These are phyloP conservation scores for Fusarium luffae DNA, from an alignment of 2,329 filamentous ascomycete species.

Conservation along the genomic window DNA sequence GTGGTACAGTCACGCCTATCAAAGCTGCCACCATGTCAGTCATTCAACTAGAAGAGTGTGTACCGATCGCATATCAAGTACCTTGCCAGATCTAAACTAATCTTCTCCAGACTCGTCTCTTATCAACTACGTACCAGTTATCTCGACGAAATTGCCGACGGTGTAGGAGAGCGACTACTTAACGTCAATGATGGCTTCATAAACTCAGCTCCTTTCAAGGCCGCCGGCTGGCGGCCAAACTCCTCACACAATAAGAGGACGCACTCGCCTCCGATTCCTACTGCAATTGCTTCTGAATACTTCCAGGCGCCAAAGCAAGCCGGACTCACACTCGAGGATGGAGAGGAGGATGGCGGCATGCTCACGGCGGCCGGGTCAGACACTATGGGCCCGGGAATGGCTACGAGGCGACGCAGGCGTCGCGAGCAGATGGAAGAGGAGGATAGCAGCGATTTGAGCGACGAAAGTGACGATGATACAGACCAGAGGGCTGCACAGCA, in stretches of 20 bases:
- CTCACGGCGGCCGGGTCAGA: slow-evolving; percentile 75
- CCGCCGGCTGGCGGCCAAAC: slow-evolving; percentile 82
- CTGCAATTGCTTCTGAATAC: slow-evolving; percentile 84
- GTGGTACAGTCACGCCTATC: slow-evolving; percentile 8
- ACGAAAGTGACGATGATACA: slow-evolving; percentile 83
- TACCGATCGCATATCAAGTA: neutral
- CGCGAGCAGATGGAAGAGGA: slow-evolving; percentile 84
- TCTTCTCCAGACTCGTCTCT: slow-evolving; percentile 72
- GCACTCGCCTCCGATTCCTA: slow-evolving; percentile 87
- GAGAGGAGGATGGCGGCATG: slow-evolving; percentile 78
- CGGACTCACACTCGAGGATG: slow-evolving; percentile 74
- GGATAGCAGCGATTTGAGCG: slow-evolving; percentile 85
- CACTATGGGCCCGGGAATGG: slow-evolving; percentile 74
- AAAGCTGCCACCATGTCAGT: slow-evolving; percentile 49
- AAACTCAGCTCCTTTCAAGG: slow-evolving; percentile 84
- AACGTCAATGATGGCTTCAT: slow-evolving; percentile 82
- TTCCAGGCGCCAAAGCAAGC: slow-evolving; percentile 76
- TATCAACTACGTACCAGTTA: slow-evolving; percentile 86
- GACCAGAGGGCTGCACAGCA: slow-evolving; percentile 84
- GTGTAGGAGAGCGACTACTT: slow-evolving; percentile 85
- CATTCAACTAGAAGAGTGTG: slow-evolving; percentile 55
- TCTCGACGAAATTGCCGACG: slow-evolving; percentile 82
- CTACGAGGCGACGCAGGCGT: slow-evolving; percentile 72
- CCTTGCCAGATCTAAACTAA: slow-evolving; percentile 29
- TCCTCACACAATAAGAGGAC: slow-evolving; percentile 82